Percentiles rank a stretch among this genome's conserved stretches.
Evolutionary conservation across 129 eudicot genomes (phyloP).

Genomic region (Pittosporum tobira): DNA sequence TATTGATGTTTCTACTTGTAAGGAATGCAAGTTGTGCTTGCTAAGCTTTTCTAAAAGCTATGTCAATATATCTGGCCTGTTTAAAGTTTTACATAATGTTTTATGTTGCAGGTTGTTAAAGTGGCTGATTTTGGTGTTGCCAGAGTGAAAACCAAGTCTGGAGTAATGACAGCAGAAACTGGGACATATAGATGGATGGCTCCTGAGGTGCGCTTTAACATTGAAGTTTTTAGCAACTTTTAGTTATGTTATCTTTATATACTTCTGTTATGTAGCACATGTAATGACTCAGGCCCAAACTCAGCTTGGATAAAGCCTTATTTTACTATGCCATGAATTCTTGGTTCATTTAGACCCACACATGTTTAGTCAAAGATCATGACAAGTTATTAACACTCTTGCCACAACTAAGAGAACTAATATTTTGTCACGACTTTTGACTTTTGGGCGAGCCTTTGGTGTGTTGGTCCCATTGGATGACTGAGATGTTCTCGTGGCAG

Average conservation of each 20-base stretch:
- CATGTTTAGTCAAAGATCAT: no score
- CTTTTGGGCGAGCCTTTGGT: no score
- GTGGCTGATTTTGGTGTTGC: constrained; percentile 92
- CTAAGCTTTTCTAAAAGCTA: neutral
- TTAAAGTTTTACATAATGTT: neutral
- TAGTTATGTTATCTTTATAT: neutral
- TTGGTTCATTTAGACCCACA: no score
- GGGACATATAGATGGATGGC: constrained; percentile 96
- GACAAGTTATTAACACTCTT: no score
- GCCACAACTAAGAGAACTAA: no score
- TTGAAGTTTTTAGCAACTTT: constrained; percentile 4
- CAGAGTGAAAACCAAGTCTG: constrained; percentile 58
- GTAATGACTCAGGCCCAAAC: no score
- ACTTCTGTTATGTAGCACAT: neutral
- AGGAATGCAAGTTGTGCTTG: neutral
- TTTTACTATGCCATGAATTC: no score
- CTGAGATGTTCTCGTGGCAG: no score
- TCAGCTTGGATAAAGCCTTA: no score
- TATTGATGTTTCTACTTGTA: neutral
- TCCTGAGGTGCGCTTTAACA: constrained; percentile 53
- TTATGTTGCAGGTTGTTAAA: constrained; percentile 50
- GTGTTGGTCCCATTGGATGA: no score
- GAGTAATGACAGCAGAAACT: constrained; percentile 90
- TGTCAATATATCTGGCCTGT: neutral
- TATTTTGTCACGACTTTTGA: no score